Base-by-base conservation (phyloP, 257 asterid species). In the Solanum paucissectum region DNA sequence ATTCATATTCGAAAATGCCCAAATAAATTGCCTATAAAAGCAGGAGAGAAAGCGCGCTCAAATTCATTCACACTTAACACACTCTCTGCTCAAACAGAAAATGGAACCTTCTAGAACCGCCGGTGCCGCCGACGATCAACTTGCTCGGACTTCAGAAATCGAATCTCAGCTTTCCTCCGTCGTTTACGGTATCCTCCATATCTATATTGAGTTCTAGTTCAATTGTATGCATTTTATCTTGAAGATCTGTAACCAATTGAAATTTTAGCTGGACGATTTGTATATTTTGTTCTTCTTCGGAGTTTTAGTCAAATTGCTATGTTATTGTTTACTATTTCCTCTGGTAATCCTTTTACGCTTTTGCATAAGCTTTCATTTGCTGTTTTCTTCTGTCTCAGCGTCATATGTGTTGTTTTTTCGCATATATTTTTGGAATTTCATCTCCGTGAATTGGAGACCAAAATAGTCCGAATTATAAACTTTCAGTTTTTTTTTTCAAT, bases 151-250 rank as follows among this genome's bases (percentile, higher is more conserved):
- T 72, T 87, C 94, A 9, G 92, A 88, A 81, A 74, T 87, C 12
- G 97, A 94, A 89, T 93, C 96, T 90, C 94, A 92, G 91, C 94
- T 96, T 82, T 91, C 95, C 83, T 88, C 98, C 89, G 93, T 95
- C 92, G 86, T 96, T 62, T 90, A 86, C 88, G 98, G 98, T 95
- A 90, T 83, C 86, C 87, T 46, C 69, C 75, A 86, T 37, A 82
- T 25, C 36, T 9, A 37, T n/a, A 64, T 38, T 1, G 20, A 38
- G 12, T 29, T 5, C 21, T 58, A 20, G 5, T 55, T 55, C 62
- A 27, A 42, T 76, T 32, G 5, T 42, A 12, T 86, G 69, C 9
- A 32, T 74, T 38, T 37, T 38, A 7, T 46, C 74, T 40, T 6
- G 71, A 69, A 69, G 18, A 40, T 58, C 34, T 85, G 27, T 27